Evolutionary conservation across 495 filamentous ascomycete genomes (phyloP).

Genomic region (Letharia columbiana): DNA sequence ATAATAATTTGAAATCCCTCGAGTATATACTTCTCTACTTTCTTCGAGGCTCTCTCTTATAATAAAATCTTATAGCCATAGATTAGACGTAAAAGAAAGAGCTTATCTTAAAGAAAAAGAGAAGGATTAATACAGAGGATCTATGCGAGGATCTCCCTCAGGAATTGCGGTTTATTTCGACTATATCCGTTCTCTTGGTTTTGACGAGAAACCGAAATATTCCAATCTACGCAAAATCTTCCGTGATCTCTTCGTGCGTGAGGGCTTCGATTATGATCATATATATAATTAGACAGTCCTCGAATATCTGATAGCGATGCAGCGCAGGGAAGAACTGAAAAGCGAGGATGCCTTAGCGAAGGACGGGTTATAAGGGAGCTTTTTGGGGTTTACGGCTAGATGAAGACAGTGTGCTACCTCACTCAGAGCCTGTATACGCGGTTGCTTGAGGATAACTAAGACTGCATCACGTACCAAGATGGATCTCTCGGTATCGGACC

Average conservation of each 20-base stretch:
- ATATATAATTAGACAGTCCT: conserved; percentile 29
- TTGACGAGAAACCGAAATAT: conserved; percentile 25
- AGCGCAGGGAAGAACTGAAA: background rate
- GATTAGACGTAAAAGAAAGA: conserved; percentile 2
- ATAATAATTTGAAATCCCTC: conserved; percentile 35
- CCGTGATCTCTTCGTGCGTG: conserved; percentile 23
- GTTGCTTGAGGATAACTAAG: too few relatives aligned
- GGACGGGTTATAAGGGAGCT: background rate
- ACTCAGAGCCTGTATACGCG: too few relatives aligned
- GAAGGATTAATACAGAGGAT: conserved; percentile 15
- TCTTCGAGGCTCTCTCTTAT: background rate
- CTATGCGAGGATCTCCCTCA: conserved; percentile 13
- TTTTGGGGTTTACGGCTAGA: background rate
- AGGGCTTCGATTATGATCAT: conserved; percentile 30
- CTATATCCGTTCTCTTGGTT: conserved; percentile 27
- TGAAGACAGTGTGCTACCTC: too few relatives aligned
- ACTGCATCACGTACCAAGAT: too few relatives aligned
- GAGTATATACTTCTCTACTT: background rate
- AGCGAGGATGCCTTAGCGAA: background rate
- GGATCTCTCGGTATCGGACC: too few relatives aligned
- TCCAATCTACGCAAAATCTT: conserved; percentile 27
- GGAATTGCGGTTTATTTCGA: conserved; percentile 21
- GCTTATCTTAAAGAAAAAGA: conserved; percentile 20
- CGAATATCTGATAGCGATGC: conserved; percentile 17
- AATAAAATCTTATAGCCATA: background rate